Evolutionary conservation across 164 flowering plant species (phyloP).

Genomic region (Euptelea pleiosperma): DNA sequence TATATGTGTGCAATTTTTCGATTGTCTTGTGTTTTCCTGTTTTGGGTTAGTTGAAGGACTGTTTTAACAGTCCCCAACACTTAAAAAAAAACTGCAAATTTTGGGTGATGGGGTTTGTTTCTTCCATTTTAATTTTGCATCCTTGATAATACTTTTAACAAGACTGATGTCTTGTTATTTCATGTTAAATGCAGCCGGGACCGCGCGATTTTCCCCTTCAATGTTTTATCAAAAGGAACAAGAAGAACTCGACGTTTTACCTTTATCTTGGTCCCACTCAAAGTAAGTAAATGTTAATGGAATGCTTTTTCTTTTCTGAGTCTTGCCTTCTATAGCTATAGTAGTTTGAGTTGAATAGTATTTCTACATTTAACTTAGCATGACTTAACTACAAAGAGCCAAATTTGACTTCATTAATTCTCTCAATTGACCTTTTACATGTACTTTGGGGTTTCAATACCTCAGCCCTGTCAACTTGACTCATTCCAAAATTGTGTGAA

Average conservation of each 20-base stretch:
- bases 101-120: no score
- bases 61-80: no score
- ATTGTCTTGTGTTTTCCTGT: no score
- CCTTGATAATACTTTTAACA: neutral
- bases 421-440: constrained; percentile 16
- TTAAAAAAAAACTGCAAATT: no score
- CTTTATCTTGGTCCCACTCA: constrained; percentile 54
- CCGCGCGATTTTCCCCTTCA: constrained; percentile 56
- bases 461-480: no score
- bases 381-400: neutral
- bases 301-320: no score
- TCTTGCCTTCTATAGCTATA: no score
- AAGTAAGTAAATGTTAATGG: constrained; percentile 43
- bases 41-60: no score
- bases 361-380: neutral
- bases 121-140: neutral
- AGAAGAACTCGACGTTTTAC: constrained; percentile 58
- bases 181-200: constrained; percentile 57
- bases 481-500: no score
- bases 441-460: no score
- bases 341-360: neutral
- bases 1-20: no score
- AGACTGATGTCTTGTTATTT: constrained; percentile 7
- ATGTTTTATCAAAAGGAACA: constrained; percentile 64
- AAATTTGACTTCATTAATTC: constrained; percentile 7